Evolutionary conservation across 108 stramenopile genomes (phyloP).

Genomic region (Fistulifera solaris): DNA sequence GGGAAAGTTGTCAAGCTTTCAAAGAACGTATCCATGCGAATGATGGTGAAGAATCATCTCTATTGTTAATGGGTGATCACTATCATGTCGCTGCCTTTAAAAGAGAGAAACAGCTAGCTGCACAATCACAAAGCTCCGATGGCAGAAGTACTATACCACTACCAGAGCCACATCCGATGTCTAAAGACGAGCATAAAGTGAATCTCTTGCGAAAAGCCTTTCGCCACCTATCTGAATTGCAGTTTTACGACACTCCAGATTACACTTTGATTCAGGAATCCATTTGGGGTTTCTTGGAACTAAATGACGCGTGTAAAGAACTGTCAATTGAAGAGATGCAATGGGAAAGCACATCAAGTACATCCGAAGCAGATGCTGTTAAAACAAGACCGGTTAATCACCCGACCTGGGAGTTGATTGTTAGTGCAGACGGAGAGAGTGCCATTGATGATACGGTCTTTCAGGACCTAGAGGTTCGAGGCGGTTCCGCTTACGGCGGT

Average conservation of each 20-base stretch:
- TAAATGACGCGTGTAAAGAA: conserved; percentile 10
- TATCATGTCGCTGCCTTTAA: conserved; percentile 56
- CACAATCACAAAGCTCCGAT: conserved; percentile 5
- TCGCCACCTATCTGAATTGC: conserved; percentile 46
- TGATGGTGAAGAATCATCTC: conserved; percentile 33
- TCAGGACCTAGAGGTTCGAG: conserved; percentile 19
- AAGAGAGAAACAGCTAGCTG: conserved; percentile 12
- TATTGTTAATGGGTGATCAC: conserved; percentile 61
- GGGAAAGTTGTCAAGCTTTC: conserved; percentile 52
- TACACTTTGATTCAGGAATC: conserved; percentile 62
- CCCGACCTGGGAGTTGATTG: conserved; percentile 21
- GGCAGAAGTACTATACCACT: conserved; percentile 20
- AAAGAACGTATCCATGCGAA: conserved; percentile 60
- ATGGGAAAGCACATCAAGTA: not conserved
- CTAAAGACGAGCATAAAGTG: conserved; percentile 45
- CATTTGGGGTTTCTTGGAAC: conserved; percentile 45
- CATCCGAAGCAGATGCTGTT: not conserved
- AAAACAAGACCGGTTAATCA: not conserved
- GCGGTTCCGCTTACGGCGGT: too few species aligned
- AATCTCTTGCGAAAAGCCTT: conserved; percentile 56
- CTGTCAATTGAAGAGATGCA: not conserved
- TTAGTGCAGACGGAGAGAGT: conserved; percentile 30
- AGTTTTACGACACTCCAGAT: conserved; percentile 63
- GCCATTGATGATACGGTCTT: conserved; percentile 29
- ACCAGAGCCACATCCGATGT: conserved; percentile 47